Percentiles rank a stretch among this genome's conserved stretches.
Evolutionary conservation across 768 basidiomycete genomes (phyloP).

Genomic region (Leucosporidium creatinivorum): DNA sequence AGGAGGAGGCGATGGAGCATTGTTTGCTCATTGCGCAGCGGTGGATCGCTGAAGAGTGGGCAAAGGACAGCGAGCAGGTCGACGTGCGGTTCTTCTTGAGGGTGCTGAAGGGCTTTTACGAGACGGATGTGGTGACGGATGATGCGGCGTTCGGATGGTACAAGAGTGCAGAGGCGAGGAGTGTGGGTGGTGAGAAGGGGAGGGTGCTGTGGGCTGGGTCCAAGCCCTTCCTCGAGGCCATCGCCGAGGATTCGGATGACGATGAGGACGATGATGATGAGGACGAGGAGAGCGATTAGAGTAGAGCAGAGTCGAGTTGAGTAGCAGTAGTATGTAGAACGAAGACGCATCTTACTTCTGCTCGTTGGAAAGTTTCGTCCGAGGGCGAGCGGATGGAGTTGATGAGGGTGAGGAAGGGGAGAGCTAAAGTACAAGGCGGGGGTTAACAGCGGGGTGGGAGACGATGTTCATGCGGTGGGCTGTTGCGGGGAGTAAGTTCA

Average conservation of each 20-base stretch:
- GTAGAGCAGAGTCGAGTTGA: too few species aligned
- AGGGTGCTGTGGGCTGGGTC: conserved; percentile 40
- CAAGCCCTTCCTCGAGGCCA: conserved; percentile 71
- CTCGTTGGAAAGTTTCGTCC: too few species aligned
- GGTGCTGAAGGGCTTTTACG: conserved; percentile 77
- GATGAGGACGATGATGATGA: conserved; percentile 38
- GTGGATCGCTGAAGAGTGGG: conserved; percentile 22
- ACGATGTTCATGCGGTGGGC: too few species aligned
- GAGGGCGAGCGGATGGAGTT: too few species aligned
- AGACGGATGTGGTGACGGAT: conserved; percentile 84
- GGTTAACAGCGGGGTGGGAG: too few species aligned
- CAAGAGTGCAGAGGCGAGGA: conserved; percentile 51
- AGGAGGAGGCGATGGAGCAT: conserved; percentile 58
- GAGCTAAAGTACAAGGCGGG: too few species aligned
- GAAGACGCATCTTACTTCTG: too few species aligned
- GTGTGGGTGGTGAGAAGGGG: conserved; percentile 59
- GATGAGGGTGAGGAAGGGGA: too few species aligned
- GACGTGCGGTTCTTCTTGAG: conserved; percentile 68
- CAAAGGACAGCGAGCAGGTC: not conserved
- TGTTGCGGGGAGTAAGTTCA: too few species aligned
- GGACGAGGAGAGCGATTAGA: not conserved
- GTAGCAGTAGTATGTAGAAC: too few species aligned
- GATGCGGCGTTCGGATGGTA: conserved; percentile 88
- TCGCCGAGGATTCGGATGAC: conserved; percentile 52
- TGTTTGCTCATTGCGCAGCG: conserved; percentile 74